Base-by-base conservation (phyloP, 2,329 filamentous ascomycete genomes). In the Lanzia echinophila region DNA sequence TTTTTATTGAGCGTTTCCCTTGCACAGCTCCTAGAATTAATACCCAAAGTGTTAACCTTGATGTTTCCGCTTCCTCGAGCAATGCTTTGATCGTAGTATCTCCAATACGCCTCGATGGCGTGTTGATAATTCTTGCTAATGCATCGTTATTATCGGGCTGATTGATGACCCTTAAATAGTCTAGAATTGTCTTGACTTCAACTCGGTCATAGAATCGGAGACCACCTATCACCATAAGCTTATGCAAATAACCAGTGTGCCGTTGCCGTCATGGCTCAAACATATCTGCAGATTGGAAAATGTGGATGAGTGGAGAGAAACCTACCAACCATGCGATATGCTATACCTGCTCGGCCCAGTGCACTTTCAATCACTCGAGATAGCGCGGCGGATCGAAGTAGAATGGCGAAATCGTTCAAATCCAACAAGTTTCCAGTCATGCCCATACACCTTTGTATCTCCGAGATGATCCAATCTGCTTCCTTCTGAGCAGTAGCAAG, bases 121-220 rank as follows among this genome's bases (percentile, higher is more conserved):
- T 79, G 65, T 97, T 97, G 65, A 97, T 84, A 54, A 96, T 83
- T 32, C 90, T 81, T 3, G 86, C 80, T 1, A 97, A 72, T 0
- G 90, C 89, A 66, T 96, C 91, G 62, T 91, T 95, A 67, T 95
- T 91, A 44, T 88, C 79, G 1, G 90, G 88, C 58, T 95, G 87
- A 64, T 88, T 82, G 32, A 96, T 83, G 3, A 95, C 86, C 32
- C 90, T 82, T 13, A 97, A 75, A 67, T 99, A 97, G 67, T 96
- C 90, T 3, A 97, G 71, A 0, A 97, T 68, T 6, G 90, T 78
- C 68, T 94, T 95, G 66, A 97, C 86, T 68, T 99, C 92, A 3
- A 83, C 79, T 49, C 94, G 83, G 62, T 99, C 94, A 65, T 95
- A 97, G 68, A 99, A 99, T 55, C 88, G 87, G 58, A 83, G 82